These are phyloP conservation scores for Podila clonocystis DNA, from an alignment of 192 early-diverging fungal genomes.

Conservation along the genomic window DNA sequence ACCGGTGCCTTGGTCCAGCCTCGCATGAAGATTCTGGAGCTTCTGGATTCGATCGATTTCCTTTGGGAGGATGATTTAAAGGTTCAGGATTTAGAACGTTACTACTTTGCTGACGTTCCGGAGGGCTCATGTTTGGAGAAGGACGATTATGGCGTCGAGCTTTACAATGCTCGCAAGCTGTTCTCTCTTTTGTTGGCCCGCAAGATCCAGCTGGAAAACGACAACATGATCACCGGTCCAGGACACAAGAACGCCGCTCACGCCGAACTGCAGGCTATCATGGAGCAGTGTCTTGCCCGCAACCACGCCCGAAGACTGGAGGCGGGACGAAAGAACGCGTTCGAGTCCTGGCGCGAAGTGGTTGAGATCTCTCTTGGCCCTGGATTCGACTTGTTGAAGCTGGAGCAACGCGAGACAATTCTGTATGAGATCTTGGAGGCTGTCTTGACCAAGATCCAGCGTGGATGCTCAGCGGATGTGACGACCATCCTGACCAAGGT, in stretches of 20 bases:
- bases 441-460: constrained; percentile 68
- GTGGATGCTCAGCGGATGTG: constrained; percentile 55
- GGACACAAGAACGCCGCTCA: constrained; percentile 61
- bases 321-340: constrained; percentile 71
- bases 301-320: constrained; percentile 79
- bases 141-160: constrained; percentile 65
- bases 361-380: constrained; percentile 76
- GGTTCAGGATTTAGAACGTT: constrained; percentile 22
- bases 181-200: constrained; percentile 65
- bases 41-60: constrained; percentile 78
- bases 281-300: constrained; percentile 73
- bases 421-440: constrained; percentile 75
- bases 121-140: constrained; percentile 57
- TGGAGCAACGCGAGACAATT: constrained; percentile 67
- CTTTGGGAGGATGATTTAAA: constrained; percentile 54
- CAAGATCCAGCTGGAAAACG: constrained; percentile 54
- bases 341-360: constrained; percentile 86
- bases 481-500: constrained; percentile 65
- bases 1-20: constrained; percentile 59
- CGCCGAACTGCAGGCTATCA: constrained; percentile 64
- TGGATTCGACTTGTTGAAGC: constrained; percentile 70
- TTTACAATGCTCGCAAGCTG: constrained; percentile 79
- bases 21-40: constrained; percentile 77
- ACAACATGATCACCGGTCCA: constrained; percentile 53
- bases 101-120: constrained; percentile 59